Conservation (phyloP, 1,139 yeast species). For the Suhomyces maxii region DNA sequence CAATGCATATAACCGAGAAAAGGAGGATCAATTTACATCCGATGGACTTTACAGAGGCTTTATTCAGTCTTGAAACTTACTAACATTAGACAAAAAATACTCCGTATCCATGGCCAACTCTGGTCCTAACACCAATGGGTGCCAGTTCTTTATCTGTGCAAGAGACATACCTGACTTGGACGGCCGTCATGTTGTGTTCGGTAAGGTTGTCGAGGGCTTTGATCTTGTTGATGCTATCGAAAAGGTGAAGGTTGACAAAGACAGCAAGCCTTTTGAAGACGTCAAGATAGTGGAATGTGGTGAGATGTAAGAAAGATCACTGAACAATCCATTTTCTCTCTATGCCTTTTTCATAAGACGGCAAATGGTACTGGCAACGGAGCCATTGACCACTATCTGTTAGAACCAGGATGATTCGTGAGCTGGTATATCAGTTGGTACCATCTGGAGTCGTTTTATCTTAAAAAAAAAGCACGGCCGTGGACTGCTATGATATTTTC, state of each 20-base stretch:
- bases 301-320: slow-evolving; percentile 34
- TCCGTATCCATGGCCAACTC: slow-evolving; percentile 45
- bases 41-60: slow-evolving; percentile 7
- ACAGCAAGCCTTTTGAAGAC: slow-evolving; percentile 25
- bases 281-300: slow-evolving; percentile 29
- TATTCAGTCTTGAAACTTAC: slow-evolving; percentile 1
- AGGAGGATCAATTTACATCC: not conserved
- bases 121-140: slow-evolving; percentile 43
- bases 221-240: slow-evolving; percentile 14
- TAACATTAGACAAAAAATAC: slow-evolving; percentile 14
- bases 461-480: no score
- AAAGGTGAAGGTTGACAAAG: slow-evolving; percentile 22
- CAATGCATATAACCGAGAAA: not conserved
- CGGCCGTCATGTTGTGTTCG: slow-evolving; percentile 39
- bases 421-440: no score
- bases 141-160: slow-evolving; percentile 37
- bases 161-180: slow-evolving; percentile 27
- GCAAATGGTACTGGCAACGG: no score
- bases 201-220: slow-evolving; percentile 30
- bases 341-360: no score
- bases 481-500: no score
- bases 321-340: no score
- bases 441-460: no score
- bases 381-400: no score
- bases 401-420: no score